phyloP scores from a whole-genome alignment of 441 rosid genomes.

The Pelargonium australe region DNA sequence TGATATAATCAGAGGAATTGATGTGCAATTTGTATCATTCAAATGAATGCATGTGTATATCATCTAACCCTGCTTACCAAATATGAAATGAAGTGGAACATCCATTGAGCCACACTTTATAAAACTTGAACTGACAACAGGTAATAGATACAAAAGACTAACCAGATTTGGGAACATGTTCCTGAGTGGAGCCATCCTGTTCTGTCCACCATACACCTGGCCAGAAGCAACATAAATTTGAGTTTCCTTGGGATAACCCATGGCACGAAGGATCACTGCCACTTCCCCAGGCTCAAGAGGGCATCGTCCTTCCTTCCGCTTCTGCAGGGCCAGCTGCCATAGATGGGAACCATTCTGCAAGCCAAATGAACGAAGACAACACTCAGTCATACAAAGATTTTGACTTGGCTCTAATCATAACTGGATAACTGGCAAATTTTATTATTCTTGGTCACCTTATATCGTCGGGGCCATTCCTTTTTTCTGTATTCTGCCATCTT shows the following conservation, averaged over 20 bases:
- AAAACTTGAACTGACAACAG: background rate
- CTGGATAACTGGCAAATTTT: constrained; percentile 1
- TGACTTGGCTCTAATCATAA: constrained; percentile 12
- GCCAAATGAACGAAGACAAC: constrained; percentile 16
- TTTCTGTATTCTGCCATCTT: constrained; percentile 87
- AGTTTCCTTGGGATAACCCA: constrained; percentile 97
- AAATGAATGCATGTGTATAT: too few species aligned
- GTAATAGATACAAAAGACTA: constrained; percentile 15
- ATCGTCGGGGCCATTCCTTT: constrained; percentile 98
- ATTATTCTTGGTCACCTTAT: constrained; percentile 48
- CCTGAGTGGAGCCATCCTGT: constrained; percentile 96
- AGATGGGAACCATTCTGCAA: constrained; percentile 95
- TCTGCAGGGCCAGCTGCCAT: constrained; percentile 87
- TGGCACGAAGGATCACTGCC: constrained; percentile 89
- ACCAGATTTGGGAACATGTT: constrained; percentile 98
- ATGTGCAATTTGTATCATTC: too few species aligned
- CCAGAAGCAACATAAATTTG: constrained; percentile 99
- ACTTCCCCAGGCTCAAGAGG: constrained; percentile 99
- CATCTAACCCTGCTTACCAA: too few species aligned
- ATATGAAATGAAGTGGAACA: too few species aligned
- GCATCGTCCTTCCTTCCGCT: constrained; percentile 97
- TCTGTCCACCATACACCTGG: constrained; percentile 96
- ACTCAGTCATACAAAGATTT: constrained; percentile 1
- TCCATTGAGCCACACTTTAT: too few species aligned
- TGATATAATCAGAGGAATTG: too few species aligned